Evolutionary conservation across 306 rosid genomes (phyloP), one percentile per base, ranked within the genome.

Genomic region (Cercis canadensis): DNA sequence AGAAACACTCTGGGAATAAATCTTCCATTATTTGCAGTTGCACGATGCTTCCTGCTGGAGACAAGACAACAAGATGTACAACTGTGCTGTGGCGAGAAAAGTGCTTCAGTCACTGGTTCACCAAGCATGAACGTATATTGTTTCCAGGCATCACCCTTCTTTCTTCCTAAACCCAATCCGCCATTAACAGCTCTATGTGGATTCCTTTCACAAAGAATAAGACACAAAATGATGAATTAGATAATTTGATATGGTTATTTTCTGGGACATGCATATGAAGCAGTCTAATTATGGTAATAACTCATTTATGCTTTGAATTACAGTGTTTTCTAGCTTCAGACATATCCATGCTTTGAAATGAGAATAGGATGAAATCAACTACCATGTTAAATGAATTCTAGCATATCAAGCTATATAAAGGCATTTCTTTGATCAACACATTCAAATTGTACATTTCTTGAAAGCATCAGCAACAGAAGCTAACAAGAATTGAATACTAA

Each of bases 1-100:
- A 64, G 68, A 71, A 90, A 80, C 65, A 81, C 85, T 62, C 80
- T 73, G 3, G 90, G 83, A 13, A 62, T 44, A 47, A 84, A 74
- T 62, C 80, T 74, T 6, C 74, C 64, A 11, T 60, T 58, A 71
- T 19, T 66, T 16, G 75, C 65, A 71, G 18, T 66, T 16, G 74
- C 65, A 65, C 74, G 69, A 69, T 80, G 64, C 47, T 65, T 79
- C 69, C 57, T 80, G 36, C 58, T 16, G 70, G 80, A 78, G 79
- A 73, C 64, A 69, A 79, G 78, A 62, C 87, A 85, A 81, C 96
- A 84, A 70, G 92, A 78, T 39, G 76, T 60, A 76, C 89, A 75
- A 34, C 61, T 68, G 57, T 57, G 77, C 41, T 58, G 83, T 43
- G 71, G 57, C 49, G 45, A 50, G 52, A 51, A 70, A 52, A 70